phyloP scores from a whole-genome alignment of 495 filamentous ascomycete genomes.

The Chaetomidium leptoderma region DNA sequence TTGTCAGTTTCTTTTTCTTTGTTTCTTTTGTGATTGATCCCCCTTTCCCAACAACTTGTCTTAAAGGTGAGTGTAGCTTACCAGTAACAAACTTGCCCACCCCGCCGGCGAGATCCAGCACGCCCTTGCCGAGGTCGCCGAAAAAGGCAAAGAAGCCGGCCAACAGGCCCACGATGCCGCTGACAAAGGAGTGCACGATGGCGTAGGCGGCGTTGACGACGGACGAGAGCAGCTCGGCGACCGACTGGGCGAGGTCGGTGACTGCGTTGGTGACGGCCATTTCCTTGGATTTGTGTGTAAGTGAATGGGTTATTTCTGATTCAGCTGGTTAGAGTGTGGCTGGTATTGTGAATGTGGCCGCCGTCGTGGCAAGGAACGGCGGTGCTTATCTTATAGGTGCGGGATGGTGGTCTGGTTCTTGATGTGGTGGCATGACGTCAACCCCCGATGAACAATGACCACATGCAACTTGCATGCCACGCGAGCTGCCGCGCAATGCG shows the following conservation, averaged over 20 bases:
- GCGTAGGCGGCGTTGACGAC: slow-evolving; percentile 27
- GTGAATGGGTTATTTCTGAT: background rate
- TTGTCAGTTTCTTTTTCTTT: background rate
- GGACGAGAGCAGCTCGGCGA: slow-evolving; percentile 34
- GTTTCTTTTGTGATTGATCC: background rate
- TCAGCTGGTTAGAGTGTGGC: background rate
- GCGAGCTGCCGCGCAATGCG: too few species aligned
- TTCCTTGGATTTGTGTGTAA: slow-evolving; percentile 1
- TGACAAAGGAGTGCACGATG: slow-evolving; percentile 30
- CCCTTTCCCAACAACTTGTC: too few species aligned
- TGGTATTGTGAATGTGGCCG: background rate
- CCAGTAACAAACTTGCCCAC: slow-evolving; percentile 34
- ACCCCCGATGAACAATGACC: background rate
- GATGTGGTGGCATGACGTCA: slow-evolving; percentile 18
- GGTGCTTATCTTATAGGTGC: background rate
- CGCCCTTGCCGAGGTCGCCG: slow-evolving; percentile 27
- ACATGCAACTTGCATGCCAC: too few species aligned
- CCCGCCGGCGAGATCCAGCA: slow-evolving; percentile 32
- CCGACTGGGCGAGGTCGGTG: slow-evolving; percentile 30
- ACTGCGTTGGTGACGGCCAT: slow-evolving; percentile 34
- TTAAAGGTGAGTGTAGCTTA: slow-evolving; percentile 20
- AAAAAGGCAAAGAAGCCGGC: slow-evolving; percentile 28
- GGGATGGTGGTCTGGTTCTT: background rate
- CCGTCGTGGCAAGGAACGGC: background rate
- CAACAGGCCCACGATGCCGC: slow-evolving; percentile 25